Base-by-base conservation (phyloP, 2,329 filamentous ascomycete genomes). In the Hypoxylon sp. region DNA sequence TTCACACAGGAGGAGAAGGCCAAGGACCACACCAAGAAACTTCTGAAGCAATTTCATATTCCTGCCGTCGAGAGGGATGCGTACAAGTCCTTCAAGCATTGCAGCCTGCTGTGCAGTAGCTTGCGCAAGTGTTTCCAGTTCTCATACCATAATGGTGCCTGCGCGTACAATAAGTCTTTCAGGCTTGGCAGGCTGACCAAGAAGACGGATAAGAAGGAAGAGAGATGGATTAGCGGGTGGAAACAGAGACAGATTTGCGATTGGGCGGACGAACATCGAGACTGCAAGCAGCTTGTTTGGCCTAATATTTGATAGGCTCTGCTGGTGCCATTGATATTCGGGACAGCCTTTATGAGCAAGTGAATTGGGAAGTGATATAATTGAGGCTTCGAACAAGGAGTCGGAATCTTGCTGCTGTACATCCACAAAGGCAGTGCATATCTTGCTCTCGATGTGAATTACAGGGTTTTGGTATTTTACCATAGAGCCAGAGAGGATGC, bases 71-170 rank as follows among this genome's bases (percentile, higher is more conserved):
- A 85, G 71, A 76, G 77, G 69, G 64, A 75, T 11, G 84, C 83
- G 0, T 80, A 83, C 68, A 61, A 70, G 49, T 80, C 76, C 33
- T 78, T 78, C 42, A 79, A 82, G 1, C 67, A 80, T 53, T 87
- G 84, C 72, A 76, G 74, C 2, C 72, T 71, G 26, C 81, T 81
- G 2, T 88, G 86, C 70, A 70, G 79, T 40, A 75, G 71, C 45
- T 53, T 75, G 30, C 30, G 65, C 0, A 61, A 71, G 7, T 84
- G 82, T 73, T 77, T 82, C 65, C 80, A 82, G 68, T 83, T 77
- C 68, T 74, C 74, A 28, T 83, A 77, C 69, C 71, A 75, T 28
- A 68, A 79, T n/a, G 75, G 78, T 26, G 68, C 79, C 40, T 84
- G 82, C 67, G 67, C 72, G 4, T 74, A 79, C 28, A 70, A 74